These are phyloP conservation scores for Diphasiastrum complanatum DNA, from an alignment of 83 land plant genomes.

Conservation along the genomic window DNA sequence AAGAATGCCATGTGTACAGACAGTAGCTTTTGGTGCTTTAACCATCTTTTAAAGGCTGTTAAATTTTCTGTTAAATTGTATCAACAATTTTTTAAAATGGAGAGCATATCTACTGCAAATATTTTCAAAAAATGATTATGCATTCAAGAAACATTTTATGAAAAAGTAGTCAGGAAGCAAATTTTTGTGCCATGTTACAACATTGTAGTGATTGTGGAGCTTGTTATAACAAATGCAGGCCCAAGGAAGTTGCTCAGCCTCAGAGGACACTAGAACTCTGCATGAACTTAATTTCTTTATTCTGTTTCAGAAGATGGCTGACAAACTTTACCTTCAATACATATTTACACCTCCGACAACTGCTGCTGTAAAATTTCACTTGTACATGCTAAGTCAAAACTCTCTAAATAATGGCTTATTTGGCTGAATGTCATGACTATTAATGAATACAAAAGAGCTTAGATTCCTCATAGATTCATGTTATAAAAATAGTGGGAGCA, in stretches of 20 bases:
- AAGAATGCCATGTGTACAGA: no score
- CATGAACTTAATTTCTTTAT: not conserved
- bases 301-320: not conserved
- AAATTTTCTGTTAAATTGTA: no score
- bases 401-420: no score
- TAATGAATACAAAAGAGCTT: no score
- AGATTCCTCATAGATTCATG: no score
- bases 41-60: no score
- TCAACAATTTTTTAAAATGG: no score
- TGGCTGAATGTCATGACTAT: no score
- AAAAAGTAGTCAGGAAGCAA: not conserved
- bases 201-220: not conserved
- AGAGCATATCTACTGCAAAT: no score
- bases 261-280: not conserved
- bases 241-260: not conserved
- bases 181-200: not conserved
- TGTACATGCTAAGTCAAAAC: not conserved
- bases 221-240: not conserved
- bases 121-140: no score
- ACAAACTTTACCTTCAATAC: not conserved
- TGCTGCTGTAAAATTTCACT: conserved; percentile 1
- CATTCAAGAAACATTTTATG: not conserved
- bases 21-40: no score
- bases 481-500: no score
- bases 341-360: conserved; percentile 7